Conservation (phyloP, 192 early-diverging fungal species). For the Spizellomyces punctatus region DNA sequence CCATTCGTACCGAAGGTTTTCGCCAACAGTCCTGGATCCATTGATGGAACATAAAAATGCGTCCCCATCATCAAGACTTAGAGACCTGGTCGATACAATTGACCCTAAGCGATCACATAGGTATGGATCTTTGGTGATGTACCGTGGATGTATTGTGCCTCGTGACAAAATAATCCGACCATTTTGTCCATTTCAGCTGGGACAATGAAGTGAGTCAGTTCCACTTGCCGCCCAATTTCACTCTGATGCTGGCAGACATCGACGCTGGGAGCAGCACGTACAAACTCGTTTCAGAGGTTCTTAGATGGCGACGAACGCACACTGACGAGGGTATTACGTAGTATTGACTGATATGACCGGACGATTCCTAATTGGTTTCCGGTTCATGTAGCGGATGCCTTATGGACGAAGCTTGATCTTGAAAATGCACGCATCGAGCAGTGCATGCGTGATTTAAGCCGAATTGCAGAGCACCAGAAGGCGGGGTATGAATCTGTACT, state of each 20-base stretch:
- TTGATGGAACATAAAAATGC: not conserved
- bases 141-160: no score
- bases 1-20: conserved; percentile 85
- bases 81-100: no score
- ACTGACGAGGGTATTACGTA: conserved; percentile 53
- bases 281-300: conserved; percentile 83
- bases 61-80: not conserved
- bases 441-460: conserved; percentile 50
- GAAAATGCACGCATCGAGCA: conserved; percentile 64
- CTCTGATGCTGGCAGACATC: conserved; percentile 87
- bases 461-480: conserved; percentile 30
- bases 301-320: conserved; percentile 78
- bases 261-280: conserved; percentile 94
- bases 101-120: no score
- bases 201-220: conserved; percentile 68
- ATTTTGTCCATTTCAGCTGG: conserved; percentile 35
- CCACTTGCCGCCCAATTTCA: conserved; percentile 70
- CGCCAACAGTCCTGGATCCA: conserved; percentile 57
- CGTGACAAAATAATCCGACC: not conserved
- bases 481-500: conserved; percentile 52
- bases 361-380: not conserved
- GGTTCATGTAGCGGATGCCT: conserved; percentile 44
- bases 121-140: no score
- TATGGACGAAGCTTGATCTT: conserved; percentile 66
- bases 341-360: not conserved